These are phyloP conservation scores for Aspergillus ibericus DNA, from an alignment of 2,329 filamentous ascomycete species.

Conservation along the genomic window DNA sequence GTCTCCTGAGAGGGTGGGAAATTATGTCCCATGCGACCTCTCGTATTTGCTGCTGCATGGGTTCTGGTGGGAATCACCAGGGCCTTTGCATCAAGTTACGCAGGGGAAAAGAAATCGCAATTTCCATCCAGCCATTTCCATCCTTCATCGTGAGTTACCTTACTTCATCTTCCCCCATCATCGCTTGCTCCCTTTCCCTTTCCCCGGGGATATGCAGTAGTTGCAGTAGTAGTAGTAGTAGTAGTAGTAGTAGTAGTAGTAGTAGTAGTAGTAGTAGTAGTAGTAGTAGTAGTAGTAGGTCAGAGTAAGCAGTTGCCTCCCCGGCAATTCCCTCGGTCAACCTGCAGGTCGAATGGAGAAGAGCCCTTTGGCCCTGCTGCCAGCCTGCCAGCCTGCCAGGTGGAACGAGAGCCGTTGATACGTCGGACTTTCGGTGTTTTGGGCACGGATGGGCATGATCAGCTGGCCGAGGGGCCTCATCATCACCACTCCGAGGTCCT, in stretches of 20 bases:
- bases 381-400: background rate
- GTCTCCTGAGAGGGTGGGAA: background rate
- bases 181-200: background rate
- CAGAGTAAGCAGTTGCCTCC: background rate
- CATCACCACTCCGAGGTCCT: background rate
- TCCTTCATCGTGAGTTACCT: background rate
- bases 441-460: constrained; percentile 15
- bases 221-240: no score
- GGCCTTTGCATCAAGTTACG: background rate
- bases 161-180: background rate
- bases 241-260: no score
- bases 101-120: constrained; percentile 1
- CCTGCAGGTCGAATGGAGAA: background rate
- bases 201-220: background rate
- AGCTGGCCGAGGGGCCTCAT: constrained; percentile 3
- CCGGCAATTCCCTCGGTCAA: background rate
- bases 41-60: constrained; percentile 5
- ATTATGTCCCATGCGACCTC: constrained; percentile 1
- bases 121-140: background rate
- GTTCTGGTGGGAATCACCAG: background rate
- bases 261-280: no score
- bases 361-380: background rate
- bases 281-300: no score
- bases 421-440: constrained; percentile 13
- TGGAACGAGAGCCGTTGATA: background rate